These are phyloP conservation scores for Abortiporus biennis DNA, from an alignment of 1,284 basidiomycete species.

Conservation along the genomic window DNA sequence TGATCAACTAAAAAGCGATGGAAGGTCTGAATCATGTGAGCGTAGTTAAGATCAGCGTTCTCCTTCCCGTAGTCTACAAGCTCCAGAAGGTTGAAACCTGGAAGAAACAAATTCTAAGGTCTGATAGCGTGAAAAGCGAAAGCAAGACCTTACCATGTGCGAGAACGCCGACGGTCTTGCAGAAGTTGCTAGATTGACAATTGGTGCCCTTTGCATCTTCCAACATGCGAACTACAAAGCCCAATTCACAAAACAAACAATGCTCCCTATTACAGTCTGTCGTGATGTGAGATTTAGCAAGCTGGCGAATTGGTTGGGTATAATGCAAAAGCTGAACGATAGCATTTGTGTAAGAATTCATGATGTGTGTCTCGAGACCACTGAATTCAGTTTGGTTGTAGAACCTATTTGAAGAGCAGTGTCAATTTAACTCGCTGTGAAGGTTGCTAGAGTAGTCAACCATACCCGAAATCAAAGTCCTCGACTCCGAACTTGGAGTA, in stretches of 20 bases:
- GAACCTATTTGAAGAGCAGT: conserved; percentile 47
- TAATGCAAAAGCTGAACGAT: conserved; percentile 91
- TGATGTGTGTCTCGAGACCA: conserved; percentile 95
- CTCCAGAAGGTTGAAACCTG: conserved; percentile 76
- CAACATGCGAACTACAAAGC: conserved; percentile 93
- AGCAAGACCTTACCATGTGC: conserved; percentile 55
- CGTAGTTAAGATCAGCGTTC: conserved; percentile 66
- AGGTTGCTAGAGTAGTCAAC: no score
- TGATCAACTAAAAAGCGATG: conserved; percentile 91
- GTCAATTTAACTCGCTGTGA: conserved; percentile 3
- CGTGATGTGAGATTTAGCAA: conserved; percentile 90
- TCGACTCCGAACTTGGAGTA: conserved; percentile 99
- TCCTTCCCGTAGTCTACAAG: conserved; percentile 87
- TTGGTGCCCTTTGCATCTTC: conserved; percentile 93
- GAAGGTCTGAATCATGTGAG: conserved; percentile 89
- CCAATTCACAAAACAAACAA: conserved; percentile 93
- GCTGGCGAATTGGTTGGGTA: conserved; percentile 65
- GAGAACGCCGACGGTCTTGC: conserved; percentile 81
- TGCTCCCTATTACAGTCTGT: conserved; percentile 85
- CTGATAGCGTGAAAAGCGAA: background rate
- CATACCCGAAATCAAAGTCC: conserved; percentile 96
- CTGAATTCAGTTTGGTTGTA: conserved; percentile 89
- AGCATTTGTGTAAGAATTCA: conserved; percentile 96
- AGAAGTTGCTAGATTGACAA: conserved; percentile 96
- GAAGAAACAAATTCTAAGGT: conserved; percentile 9